A percentile compares a stretch with the other conserved stretches of the same genome.
Conservation (phyloP, 805 yeast genomes). For the Schwanniomyces polymorphus region DNA sequence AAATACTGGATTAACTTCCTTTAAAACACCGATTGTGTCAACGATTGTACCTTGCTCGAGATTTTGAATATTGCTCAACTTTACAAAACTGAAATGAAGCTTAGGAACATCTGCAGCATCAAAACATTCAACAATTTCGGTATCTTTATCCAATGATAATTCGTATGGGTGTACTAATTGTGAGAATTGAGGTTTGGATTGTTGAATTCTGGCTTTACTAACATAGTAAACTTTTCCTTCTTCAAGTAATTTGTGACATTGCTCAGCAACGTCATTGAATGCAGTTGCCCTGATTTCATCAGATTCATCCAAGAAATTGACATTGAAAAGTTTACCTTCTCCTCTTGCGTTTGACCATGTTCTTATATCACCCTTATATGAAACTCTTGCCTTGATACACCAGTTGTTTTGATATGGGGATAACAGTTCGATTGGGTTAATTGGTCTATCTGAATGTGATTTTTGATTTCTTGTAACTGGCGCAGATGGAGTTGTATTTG, state of each 20-base stretch:
- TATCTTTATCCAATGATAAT: conserved; percentile 75
- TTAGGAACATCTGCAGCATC: conserved; percentile 71
- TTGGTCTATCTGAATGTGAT: conserved; percentile 25
- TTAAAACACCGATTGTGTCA: conserved; percentile 87
- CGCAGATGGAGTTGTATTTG: conserved; percentile 9
- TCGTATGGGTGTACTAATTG: conserved; percentile 87
- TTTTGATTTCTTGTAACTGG: conserved; percentile 6
- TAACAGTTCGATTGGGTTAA: conserved; percentile 78
- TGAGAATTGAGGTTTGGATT: conserved; percentile 84
- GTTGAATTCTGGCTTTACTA: conserved; percentile 75
- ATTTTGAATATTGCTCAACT: conserved; percentile 63
- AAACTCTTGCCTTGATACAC: conserved; percentile 92
- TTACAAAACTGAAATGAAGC: conserved; percentile 72
- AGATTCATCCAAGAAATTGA: conserved; percentile 87
- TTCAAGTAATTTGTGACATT: conserved; percentile 69
- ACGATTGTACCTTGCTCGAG: conserved; percentile 70
- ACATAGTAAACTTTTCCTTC: conserved; percentile 90
- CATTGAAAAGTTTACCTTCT: conserved; percentile 86
- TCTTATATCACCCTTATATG: conserved; percentile 82
- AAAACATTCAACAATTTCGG: conserved; percentile 67
- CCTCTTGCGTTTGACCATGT: conserved; percentile 87
- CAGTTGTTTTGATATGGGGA: conserved; percentile 90
- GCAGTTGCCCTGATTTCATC: conserved; percentile 97
- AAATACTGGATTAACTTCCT: conserved; percentile 69
- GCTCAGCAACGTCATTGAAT: conserved; percentile 83